Evolutionary conservation across 179 eudicot species (phyloP).

Genomic region (Silene noctiflora): DNA sequence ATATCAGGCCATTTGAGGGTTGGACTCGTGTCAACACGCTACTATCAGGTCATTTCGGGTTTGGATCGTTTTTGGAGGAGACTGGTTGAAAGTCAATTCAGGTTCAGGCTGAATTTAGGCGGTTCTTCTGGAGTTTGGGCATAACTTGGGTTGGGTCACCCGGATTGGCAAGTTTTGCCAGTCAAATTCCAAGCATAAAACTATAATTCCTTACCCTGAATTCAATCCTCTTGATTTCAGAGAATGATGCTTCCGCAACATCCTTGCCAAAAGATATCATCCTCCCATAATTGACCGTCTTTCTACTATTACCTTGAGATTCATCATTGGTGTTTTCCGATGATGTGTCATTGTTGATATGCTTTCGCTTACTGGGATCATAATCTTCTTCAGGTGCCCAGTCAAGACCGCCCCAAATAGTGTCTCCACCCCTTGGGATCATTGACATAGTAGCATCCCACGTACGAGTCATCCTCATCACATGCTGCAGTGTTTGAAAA

Average conservation of each 20-base stretch:
- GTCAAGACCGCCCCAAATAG: constrained; percentile 92
- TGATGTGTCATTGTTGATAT: constrained; percentile 33
- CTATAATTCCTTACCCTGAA: constrained; percentile 57
- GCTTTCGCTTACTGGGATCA: constrained; percentile 41
- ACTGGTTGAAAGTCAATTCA: too few relatives aligned
- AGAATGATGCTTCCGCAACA: constrained; percentile 54
- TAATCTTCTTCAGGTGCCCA: constrained; percentile 96
- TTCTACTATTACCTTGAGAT: constrained; percentile 22
- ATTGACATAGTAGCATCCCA: constrained; percentile 99
- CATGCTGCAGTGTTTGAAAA: constrained; percentile 77
- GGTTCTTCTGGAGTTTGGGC: too few relatives aligned
- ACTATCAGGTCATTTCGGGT: too few relatives aligned
- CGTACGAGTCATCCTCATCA: constrained; percentile 94
- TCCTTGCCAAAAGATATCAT: constrained; percentile 87
- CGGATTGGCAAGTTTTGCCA: not conserved
- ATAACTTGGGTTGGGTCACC: not conserved
- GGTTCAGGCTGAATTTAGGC: too few relatives aligned
- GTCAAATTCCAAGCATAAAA: not conserved
- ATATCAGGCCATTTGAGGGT: not conserved
- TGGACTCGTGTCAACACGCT: too few relatives aligned
- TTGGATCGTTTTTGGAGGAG: too few relatives aligned
- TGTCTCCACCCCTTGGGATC: constrained; percentile 92
- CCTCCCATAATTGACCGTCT: constrained; percentile 65
- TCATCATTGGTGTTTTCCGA: constrained; percentile 30
- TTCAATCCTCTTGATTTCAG: constrained; percentile 59